A percentile compares a stretch with the other conserved stretches of the same genome.
Evolutionary conservation across 2,329 filamentous ascomycete species (phyloP).

Genomic region (Paecilomyces variotii): DNA sequence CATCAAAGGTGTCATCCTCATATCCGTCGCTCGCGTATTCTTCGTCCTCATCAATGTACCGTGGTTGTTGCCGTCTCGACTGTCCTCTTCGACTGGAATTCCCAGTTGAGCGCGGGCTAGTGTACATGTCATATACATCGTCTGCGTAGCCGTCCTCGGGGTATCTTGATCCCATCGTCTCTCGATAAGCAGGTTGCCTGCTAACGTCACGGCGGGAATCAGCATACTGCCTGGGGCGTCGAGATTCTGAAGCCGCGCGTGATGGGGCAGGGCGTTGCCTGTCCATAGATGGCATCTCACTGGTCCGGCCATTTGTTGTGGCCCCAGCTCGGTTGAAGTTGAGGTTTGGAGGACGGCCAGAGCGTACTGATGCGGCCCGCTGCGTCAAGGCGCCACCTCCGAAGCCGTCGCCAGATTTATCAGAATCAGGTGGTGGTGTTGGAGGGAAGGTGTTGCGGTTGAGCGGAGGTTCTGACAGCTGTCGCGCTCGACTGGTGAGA

Average conservation of each 20-base stretch:
- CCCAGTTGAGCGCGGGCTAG: conserved; percentile 42
- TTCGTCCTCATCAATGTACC: conserved; percentile 74
- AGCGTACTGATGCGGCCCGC: conserved; percentile 43
- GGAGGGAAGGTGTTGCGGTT: conserved; percentile 83
- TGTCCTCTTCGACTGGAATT: conserved; percentile 30
- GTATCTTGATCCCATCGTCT: conserved; percentile 26
- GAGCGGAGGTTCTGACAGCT: conserved; percentile 76
- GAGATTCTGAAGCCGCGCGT: conserved; percentile 45
- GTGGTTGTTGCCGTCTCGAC: conserved; percentile 38
- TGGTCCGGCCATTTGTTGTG: conserved; percentile 25
- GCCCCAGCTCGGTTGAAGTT: conserved; percentile 28
- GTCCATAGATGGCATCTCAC: conserved; percentile 19
- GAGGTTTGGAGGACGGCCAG: conserved; percentile 39
- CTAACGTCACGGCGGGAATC: conserved; percentile 14
- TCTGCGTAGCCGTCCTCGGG: conserved; percentile 30
- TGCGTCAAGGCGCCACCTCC: conserved; percentile 25
- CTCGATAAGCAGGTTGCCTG: conserved; percentile 21
- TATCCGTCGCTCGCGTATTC: conserved; percentile 64
- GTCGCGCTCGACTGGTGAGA: conserved; percentile 63
- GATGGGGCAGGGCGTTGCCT: conserved; percentile 39
- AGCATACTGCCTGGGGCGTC: conserved; percentile 30
- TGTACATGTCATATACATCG: conserved; percentile 59
- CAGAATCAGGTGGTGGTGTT: conserved; percentile 92
- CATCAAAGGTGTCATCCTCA: conserved; percentile 62
- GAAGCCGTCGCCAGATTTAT: conserved; percentile 44